A percentile compares a stretch with the other conserved stretches of the same genome.
These are phyloP conservation scores for Macaranga tanarius DNA, from an alignment of 441 rosid genomes.

Conservation along the genomic window DNA sequence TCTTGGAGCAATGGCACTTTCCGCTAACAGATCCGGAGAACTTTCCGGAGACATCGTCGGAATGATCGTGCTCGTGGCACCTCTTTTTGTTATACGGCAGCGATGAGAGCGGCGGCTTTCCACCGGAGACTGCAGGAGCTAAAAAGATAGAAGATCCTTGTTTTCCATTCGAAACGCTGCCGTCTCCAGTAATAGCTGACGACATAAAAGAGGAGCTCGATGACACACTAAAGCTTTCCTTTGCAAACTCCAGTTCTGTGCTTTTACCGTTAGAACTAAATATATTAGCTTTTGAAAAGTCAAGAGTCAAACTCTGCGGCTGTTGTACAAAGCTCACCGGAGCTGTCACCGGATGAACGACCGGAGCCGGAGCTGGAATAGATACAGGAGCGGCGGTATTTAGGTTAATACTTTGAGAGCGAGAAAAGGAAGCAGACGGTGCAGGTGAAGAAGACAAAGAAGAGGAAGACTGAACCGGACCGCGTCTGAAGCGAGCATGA, in stretches of 20 bases:
- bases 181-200: slow-evolving; percentile 84
- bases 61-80: slow-evolving; percentile 72
- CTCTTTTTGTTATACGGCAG: slow-evolving; percentile 57
- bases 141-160: slow-evolving; percentile 61
- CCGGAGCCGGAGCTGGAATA: slow-evolving; percentile 4
- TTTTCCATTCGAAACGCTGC: slow-evolving; percentile 85
- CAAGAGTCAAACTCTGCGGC: slow-evolving; percentile 73
- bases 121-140: slow-evolving; percentile 52
- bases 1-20: slow-evolving; percentile 86
- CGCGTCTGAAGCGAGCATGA: slow-evolving; percentile 91
- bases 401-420: slow-evolving; percentile 14
- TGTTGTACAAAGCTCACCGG: slow-evolving; percentile 45
- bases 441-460: slow-evolving; percentile 30
- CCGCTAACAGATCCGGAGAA: slow-evolving; percentile 55
- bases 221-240: slow-evolving; percentile 42
- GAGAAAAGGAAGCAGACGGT: slow-evolving; percentile 21
- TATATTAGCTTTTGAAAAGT: slow-evolving; percentile 64
- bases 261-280: slow-evolving; percentile 45
- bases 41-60: slow-evolving; percentile 54
- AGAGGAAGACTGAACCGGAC: slow-evolving; percentile 46
- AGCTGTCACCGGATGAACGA: slow-evolving; percentile 10
- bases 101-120: slow-evolving; percentile 70
- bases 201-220: slow-evolving; percentile 83
- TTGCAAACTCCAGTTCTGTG: slow-evolving; percentile 50
- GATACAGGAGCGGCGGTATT: not conserved